Evolutionary conservation across 768 basidiomycete genomes (phyloP), one percentile per base, ranked within the genome.

Genomic region (Chiua virens): DNA sequence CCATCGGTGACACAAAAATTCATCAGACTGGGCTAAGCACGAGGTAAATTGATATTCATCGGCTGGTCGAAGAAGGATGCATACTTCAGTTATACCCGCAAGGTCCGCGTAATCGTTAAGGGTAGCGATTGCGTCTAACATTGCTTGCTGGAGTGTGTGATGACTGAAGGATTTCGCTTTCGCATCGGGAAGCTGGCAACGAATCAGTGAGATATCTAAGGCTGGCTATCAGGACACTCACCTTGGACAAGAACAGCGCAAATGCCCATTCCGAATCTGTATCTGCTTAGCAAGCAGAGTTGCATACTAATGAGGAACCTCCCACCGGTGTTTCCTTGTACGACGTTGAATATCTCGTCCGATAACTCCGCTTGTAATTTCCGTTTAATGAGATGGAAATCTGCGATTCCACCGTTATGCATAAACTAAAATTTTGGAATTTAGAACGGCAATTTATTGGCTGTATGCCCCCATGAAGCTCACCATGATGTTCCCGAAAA

Each of bases 1-100:
- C 97, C 97, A 65, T 99, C 97, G 5, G 94, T 95, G 27, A 98
- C 87, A 59, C 92, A 95, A 65, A 96, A 99, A 66, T 98, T 98
- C 86, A 94, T 80, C 47, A 95, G 71, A 61, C 89, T 90, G 14
- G 93, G 95, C 83, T 92, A 57, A 40, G 28, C 15, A 46, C 23
- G 39, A 17, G 47, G 44, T 56, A 28, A 50, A 57, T 30, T 15
- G 27, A 22, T 30, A 21, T 11, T 21, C 39, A 20, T 49, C 22
- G 18, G 21, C 18, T 9, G n/a, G 45, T 32, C 45, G 25, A 42
- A 39, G 20, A 22, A 35, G 50, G n/a, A n/a, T n/a, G n/a, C 63
- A 36, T 55, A 87, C 89, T 76, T 93, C 91, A 11, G 75, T 83
- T 47, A 91, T 80, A 21, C 79, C 81, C 43, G 80, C 85, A 54